These are phyloP conservation scores for Phlyctochytrium planicorne DNA, from an alignment of 192 early-diverging fungal genomes.

Conservation along the genomic window DNA sequence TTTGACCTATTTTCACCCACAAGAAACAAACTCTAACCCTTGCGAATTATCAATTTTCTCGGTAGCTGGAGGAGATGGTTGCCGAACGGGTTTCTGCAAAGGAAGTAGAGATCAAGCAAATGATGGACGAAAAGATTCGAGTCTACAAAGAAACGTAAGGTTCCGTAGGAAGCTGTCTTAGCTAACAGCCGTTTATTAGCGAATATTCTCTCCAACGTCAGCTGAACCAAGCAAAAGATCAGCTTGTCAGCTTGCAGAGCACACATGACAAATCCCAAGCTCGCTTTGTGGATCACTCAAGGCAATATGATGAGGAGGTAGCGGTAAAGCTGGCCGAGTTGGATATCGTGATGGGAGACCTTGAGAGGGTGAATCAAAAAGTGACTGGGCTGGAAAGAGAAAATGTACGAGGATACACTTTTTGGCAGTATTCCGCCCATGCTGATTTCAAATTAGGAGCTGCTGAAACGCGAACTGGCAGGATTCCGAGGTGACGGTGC, in stretches of 20 bases:
- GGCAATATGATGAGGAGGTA: slow-evolving; percentile 75
- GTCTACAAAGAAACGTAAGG: slow-evolving; percentile 76
- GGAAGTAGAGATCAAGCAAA: slow-evolving; percentile 69
- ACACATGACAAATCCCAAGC: slow-evolving; percentile 74
- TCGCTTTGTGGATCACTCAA: slow-evolving; percentile 57
- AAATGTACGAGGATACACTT: slow-evolving; percentile 65
- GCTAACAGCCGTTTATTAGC: slow-evolving; percentile 27
- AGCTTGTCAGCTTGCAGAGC: slow-evolving; percentile 64
- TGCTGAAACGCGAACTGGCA: slow-evolving; percentile 24
- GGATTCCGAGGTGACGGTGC: slow-evolving; percentile 12
- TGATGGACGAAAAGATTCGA: slow-evolving; percentile 77
- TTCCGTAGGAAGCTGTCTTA: background rate
- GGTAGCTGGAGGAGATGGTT: slow-evolving; percentile 69
- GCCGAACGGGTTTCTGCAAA: slow-evolving; percentile 64
- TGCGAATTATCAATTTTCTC: slow-evolving; percentile 17
- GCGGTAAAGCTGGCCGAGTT: slow-evolving; percentile 79
- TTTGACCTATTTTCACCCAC: background rate
- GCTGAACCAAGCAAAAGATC: slow-evolving; percentile 74
- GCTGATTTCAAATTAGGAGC: slow-evolving; percentile 20
- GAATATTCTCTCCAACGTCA: slow-evolving; percentile 82
- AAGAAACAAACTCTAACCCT: slow-evolving; percentile 1
- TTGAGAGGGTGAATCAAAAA: slow-evolving; percentile 76
- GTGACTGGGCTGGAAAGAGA: slow-evolving; percentile 67
- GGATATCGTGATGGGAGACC: slow-evolving; percentile 83
- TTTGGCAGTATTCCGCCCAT: too few species aligned